Evolutionary conservation across 2,329 filamentous ascomycete species (phyloP), one percentile per base, ranked within the genome.

Genomic region (Ciborinia camelliae): DNA sequence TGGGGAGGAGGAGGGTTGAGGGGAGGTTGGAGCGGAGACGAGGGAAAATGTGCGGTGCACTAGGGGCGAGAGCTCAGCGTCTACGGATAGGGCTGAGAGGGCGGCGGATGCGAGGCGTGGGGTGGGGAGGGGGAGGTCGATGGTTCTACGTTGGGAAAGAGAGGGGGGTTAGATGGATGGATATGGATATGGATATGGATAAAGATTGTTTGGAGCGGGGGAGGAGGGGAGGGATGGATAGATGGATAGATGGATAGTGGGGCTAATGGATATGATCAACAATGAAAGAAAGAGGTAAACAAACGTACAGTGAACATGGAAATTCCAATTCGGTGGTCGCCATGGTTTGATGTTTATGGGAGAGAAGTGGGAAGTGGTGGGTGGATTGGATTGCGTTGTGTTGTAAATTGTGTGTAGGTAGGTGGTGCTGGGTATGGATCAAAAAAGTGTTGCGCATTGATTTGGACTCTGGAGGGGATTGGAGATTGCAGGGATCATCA

Each of bases 1-100:
- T 6, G 6, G 23, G 23, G n/a, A n/a, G n/a, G n/a, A n/a, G n/a
- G n/a, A n/a, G n/a, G n/a, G n/a, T n/a, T n/a, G n/a, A n/a, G n/a
- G n/a, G n/a, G n/a, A n/a, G 6, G 23, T 23, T 35, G 69, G 65
- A 32, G 70, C 69, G n/a, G 74, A 54, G 35, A 79, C 77, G 58
- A 92, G 80, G 48, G 82, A 81, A 69, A 97, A 89, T 1, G 83
- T 81, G 65, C 94, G 87, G 53, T 82, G 84, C 63, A 98, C 94
- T 14, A 95, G 84, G 18, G 90, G 86, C 1, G 94, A 98, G 58
- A 98, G 84, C 76, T 99, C 95, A 67, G 88, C 84, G 78, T 99
- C 95, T 71, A 98, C 93, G 65, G 88, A 82, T 51, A 98, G 83
- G 47, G 92, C 86, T 71, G 85, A 84, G 43, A 91, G 83, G 51